Conservation (phyloP, 148 eudicot genomes). For the Rhododendron ovatum region DNA sequence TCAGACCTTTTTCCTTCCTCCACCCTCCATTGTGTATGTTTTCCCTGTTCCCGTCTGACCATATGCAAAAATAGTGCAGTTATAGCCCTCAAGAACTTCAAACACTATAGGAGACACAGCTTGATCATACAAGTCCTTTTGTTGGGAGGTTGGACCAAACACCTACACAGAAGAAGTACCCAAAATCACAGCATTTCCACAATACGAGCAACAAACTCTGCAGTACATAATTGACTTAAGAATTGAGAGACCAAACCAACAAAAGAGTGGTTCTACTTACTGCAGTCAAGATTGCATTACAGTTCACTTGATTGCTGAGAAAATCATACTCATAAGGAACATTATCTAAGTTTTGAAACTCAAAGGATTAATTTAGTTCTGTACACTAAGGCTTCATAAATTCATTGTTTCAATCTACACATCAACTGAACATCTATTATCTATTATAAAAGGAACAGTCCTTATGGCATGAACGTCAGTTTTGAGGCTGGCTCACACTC, state of each 20-base stretch:
- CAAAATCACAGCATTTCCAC: constrained; percentile 12
- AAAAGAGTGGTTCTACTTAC: neutral
- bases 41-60: constrained; percentile 99
- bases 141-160: constrained; percentile 86
- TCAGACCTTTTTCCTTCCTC: constrained; percentile 82
- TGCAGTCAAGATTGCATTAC: neutral
- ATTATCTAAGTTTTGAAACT: neutral
- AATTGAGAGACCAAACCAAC: neutral
- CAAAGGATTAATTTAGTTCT: neutral
- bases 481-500: neutral
- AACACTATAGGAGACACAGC: constrained; percentile 83
- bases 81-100: constrained; percentile 97
- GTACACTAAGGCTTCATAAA: neutral
- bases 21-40: constrained; percentile 99
- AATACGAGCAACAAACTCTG: neutral
- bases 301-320: neutral
- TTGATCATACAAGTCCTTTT: constrained; percentile 81
- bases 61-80: constrained; percentile 97
- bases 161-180: constrained; percentile 45
- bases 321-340: neutral
- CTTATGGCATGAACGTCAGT: neutral
- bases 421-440: neutral
- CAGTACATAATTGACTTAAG: neutral
- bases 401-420: neutral
- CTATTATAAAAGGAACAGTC: neutral